Base-by-base conservation (phyloP, 2,329 filamentous ascomycete species). In the Fusarium oxysporum region DNA sequence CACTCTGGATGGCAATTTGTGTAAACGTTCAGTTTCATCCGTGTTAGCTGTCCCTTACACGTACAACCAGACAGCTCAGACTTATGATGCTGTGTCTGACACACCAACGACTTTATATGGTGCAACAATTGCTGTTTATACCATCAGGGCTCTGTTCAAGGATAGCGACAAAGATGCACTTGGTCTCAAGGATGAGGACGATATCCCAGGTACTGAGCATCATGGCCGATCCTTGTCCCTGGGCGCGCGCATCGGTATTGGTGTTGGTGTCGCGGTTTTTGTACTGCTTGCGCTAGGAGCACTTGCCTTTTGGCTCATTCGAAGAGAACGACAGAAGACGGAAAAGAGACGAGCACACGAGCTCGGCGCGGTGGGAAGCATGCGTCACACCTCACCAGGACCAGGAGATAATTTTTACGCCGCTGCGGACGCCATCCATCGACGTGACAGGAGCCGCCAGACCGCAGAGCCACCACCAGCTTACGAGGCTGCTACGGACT, bases 71-170 rank as follows among this genome's bases (percentile, higher is more conserved):
- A 81, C 80, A 21, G 81, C 79, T 16, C 75, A 77, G 33, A 80
- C 80, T 12, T 82, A 83, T 65, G 72, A 79, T n/a, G 75, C 81
- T 47, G 48, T 82, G 33, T 75, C 80, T n/a, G 75, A 76, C 35
- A 80, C 81, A 8, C 82, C 80, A 13, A 84, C 82, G 16, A 83
- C 82, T 2, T 69, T 84, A 10, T 81, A 80, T 40, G 78, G 78
- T 53, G 82, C 82, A 55, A 80, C 81, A 9, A 78, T 83, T 30
- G 82, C 81, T 8, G 81, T 83, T 14, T 79, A 82, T 61, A 81
- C 80, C 9, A 80, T 83, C 38, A 78, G 79, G 23, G 82, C 81
- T 7, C 76, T 82, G n/a, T 83, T 82, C 64, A 78, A 78, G 47
- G 79, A 81, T n/a, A 72, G 72, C 12, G 82, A 84, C 62, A 81